A percentile compares a stretch with the other conserved stretches of the same genome.
Evolutionary conservation across 352 stramenopile species (phyloP).

Genomic region (Stramenopiles sp.): DNA sequence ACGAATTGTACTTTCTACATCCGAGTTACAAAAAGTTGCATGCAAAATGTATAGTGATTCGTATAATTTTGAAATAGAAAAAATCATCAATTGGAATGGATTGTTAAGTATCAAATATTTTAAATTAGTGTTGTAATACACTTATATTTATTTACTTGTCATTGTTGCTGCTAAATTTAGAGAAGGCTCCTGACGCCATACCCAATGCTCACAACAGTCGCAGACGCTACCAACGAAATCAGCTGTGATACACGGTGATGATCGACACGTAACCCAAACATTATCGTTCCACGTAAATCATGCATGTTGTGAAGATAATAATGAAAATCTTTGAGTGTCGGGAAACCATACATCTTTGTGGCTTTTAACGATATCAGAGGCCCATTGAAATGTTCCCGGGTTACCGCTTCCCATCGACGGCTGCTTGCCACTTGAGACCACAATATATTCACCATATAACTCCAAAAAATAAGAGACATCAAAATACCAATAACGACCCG

Average conservation of each 20-base stretch:
- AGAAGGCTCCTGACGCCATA: background rate
- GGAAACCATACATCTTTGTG: background rate
- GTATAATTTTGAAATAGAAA: no score
- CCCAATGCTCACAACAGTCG: background rate
- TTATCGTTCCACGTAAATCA: background rate
- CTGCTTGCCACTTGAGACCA: background rate
- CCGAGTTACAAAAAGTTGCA: no score
- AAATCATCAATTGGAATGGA: no score
- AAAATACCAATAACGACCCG: background rate
- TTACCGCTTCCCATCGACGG: background rate
- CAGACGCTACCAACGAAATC: background rate
- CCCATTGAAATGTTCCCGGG: background rate
- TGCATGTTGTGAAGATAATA: background rate
- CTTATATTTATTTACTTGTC: no score
- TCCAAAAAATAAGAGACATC: background rate
- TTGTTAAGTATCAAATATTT: no score
- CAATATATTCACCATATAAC: background rate
- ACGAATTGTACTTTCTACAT: no score
- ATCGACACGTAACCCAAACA: background rate
- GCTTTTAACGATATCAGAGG: background rate
- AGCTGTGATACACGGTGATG: constrained; percentile 1
- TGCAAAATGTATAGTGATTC: no score
- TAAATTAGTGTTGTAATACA: no score
- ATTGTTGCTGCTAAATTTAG: no score
- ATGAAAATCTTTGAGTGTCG: background rate